Evolutionary conservation across 768 basidiomycete species (phyloP), one percentile per base, ranked within the genome.

Genomic region (Dioszegia hungarica): DNA sequence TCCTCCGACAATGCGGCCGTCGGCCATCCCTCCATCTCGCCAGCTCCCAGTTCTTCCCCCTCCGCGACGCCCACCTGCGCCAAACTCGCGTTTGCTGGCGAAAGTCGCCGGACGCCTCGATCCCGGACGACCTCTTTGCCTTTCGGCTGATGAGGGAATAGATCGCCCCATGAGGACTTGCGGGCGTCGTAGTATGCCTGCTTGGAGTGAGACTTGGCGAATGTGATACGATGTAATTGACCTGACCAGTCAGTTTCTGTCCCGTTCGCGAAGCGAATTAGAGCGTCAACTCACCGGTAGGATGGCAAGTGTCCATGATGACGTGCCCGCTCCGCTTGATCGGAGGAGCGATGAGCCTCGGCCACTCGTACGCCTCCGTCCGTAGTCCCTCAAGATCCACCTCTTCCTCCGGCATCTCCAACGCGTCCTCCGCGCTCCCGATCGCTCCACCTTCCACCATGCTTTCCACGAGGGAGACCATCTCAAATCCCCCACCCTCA

Each of bases 131-230:
- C 58, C 34, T 60, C 60, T 20, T 66, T 65, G 15, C 58, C 57
- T 48, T 91, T 92, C 4, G 91, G 84, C 17, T 80, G 77, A 70
- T 97, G 93, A 20, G 95, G 95, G 77, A 98, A 97, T 22, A 90
- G 80, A 73, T 98, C 95, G 19, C 95, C 95, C 93, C 94, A 98
- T 10, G 76, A 77, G 0, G 89, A 85, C 78, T 98, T 97, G 33
- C 93, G 85, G 2, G 93, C 92, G 73, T 98, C 95, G 71, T 97
- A 91, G 72, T 85, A 99, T 0, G 84, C 82, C 67, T 97, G 92
- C 74, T 90, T 93, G n/a, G 92, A 92, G 77, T 93, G 92, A 1
- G 90, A 93, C 64, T 85, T 91, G 0, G 94, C 89, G 36, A 94
- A 85, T 4, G 88, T 94, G 75, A 93, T 79, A 5, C 94, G 85